These are phyloP conservation scores for Agroathelia rolfsii DNA, from an alignment of 1,284 basidiomycete genomes.

Conservation along the genomic window DNA sequence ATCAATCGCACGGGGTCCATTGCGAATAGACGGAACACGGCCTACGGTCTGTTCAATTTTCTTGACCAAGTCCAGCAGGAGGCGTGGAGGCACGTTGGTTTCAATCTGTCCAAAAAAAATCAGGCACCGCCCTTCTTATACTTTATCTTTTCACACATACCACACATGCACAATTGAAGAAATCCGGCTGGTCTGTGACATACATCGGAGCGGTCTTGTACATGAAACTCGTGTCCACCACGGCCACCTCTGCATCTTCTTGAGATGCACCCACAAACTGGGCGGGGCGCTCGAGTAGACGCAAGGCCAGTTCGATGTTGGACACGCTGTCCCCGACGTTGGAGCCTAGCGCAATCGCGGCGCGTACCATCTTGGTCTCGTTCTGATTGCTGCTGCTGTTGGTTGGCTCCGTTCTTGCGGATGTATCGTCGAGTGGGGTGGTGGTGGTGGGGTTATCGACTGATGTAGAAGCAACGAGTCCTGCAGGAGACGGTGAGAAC, in stretches of 20 bases:
- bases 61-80: conserved; percentile 66
- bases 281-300: conserved; percentile 40
- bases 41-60: conserved; percentile 70
- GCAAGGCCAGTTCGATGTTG: conserved; percentile 75
- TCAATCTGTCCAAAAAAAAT: conserved; percentile 39
- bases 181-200: conserved; percentile 79
- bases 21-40: conserved; percentile 71
- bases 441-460: too few relatives aligned
- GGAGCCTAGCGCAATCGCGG: conserved; percentile 78
- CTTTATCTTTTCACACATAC: conserved; percentile 33
- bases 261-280: conserved; percentile 17
- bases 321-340: conserved; percentile 84
- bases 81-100: conserved; percentile 58
- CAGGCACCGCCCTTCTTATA: conserved; percentile 2
- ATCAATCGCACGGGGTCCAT: conserved; percentile 88
- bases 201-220: conserved; percentile 98
- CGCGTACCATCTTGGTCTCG: conserved; percentile 23
- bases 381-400: conserved; percentile 5
- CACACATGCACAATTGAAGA: conserved; percentile 87
- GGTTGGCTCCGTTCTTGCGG: too few relatives aligned
- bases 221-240: conserved; percentile 82
- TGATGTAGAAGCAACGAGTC: too few relatives aligned
- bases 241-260: conserved; percentile 22
- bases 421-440: too few relatives aligned
- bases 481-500: conserved; percentile 11